Conservation (phyloP, 371 early-diverging fungal genomes). For the Mortierella polycephala region DNA sequence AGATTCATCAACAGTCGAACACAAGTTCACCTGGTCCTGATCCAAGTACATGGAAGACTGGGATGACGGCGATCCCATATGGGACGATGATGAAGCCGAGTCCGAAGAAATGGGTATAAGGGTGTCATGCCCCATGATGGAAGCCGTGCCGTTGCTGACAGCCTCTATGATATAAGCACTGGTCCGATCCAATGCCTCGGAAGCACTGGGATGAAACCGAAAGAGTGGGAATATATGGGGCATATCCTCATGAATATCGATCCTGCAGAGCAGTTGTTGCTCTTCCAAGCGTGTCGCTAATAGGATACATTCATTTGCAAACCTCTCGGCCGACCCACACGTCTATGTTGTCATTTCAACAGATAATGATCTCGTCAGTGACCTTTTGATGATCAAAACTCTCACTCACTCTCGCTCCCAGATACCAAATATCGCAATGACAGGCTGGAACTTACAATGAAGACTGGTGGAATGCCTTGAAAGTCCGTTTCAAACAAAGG, state of each 20-base stretch:
- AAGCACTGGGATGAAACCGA: conserved; percentile 33
- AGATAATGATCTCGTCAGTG: neutral
- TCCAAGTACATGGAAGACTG: no score
- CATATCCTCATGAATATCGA: conserved; percentile 49
- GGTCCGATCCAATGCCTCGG: conserved; percentile 29
- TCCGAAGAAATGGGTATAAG: conserved; percentile 25
- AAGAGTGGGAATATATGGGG: conserved; percentile 44
- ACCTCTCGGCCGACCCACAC: conserved; percentile 48
- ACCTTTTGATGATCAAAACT: no score
- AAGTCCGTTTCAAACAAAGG: conserved; percentile 38
- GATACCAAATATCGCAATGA: neutral
- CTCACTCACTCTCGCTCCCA: no score
- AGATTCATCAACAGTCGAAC: no score
- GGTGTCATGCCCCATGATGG: neutral
- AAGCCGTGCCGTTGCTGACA: neutral
- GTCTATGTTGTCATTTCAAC: conserved; percentile 6
- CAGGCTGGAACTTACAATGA: conserved; percentile 30
- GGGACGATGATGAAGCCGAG: conserved; percentile 5
- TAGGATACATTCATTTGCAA: conserved; percentile 35
- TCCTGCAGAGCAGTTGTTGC: conserved; percentile 36
- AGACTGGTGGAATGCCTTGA: conserved; percentile 33
- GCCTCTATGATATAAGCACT: conserved; percentile 21
- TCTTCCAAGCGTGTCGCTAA: conserved; percentile 37
- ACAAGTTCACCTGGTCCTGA: no score
- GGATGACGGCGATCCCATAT: neutral